Percentiles rank a stretch among this genome's conserved stretches.
phyloP scores from a whole-genome alignment of 139 green algal genomes.

The Desmodesmus armatus region DNA sequence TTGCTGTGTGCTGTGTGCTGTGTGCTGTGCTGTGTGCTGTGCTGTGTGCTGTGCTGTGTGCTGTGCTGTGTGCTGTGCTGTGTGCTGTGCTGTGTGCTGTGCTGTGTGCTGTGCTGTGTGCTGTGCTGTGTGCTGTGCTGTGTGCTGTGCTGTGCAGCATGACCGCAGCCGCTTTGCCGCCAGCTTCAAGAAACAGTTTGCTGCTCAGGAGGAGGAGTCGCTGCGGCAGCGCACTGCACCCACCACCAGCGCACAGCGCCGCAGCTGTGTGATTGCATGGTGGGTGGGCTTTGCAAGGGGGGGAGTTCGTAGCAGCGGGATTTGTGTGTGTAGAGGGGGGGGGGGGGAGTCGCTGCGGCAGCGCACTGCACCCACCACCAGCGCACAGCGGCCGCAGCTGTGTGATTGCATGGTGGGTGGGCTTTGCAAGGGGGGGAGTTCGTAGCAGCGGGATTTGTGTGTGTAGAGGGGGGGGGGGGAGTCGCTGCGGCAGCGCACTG shows the following conservation, averaged over 20 bases:
- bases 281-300: too few relatives aligned
- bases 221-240: slow-evolving; percentile 56
- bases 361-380: too few relatives aligned
- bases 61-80: neutral
- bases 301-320: too few relatives aligned
- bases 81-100: neutral
- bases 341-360: too few relatives aligned
- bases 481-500: too few relatives aligned
- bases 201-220: slow-evolving; percentile 60
- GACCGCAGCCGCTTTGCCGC: slow-evolving; percentile 63
- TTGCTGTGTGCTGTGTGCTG: neutral
- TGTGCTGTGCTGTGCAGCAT: slow-evolving; percentile 40
- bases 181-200: slow-evolving; percentile 68
- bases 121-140: neutral
- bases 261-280: slow-evolving; percentile 61
- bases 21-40: neutral
- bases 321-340: too few relatives aligned
- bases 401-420: too few relatives aligned
- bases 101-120: neutral
- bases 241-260: neutral
- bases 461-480: too few relatives aligned
- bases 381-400: too few relatives aligned
- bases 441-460: too few relatives aligned
- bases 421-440: too few relatives aligned
- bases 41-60: neutral